phyloP scores from a whole-genome alignment of 2,329 filamentous ascomycete species.

The Phyllosticta citrichinensis region DNA sequence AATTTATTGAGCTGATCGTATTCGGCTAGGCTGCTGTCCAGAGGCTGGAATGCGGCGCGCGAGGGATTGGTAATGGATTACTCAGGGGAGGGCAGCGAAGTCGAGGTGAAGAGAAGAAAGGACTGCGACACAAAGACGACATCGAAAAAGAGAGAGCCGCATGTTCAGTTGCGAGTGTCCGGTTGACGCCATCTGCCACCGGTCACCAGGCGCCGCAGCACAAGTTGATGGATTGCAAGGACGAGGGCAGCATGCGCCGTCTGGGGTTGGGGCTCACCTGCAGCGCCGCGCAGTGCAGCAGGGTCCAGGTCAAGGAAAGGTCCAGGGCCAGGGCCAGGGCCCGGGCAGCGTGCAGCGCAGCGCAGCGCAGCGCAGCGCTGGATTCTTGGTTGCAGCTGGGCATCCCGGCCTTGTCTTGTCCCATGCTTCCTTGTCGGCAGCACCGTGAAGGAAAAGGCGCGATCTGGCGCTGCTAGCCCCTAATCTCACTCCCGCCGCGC shows the following conservation, averaged over 20 bases:
- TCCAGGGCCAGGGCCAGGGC: too few relatives aligned
- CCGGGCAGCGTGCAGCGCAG: neutral
- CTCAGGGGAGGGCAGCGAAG: neutral
- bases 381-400: too few relatives aligned
- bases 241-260: too few relatives aligned
- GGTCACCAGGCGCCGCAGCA: too few relatives aligned
- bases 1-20: slow-evolving; percentile 9
- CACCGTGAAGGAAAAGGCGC: slow-evolving; percentile 5
- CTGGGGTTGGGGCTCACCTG: too few relatives aligned
- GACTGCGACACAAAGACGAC: too few relatives aligned
- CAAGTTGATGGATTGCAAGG: too few relatives aligned
- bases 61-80: neutral
- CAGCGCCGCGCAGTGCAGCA: too few relatives aligned
- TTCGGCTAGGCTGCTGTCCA: slow-evolving; percentile 1
- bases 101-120: too few relatives aligned
- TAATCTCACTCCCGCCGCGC: slow-evolving; percentile 3
- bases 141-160: neutral
- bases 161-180: neutral
- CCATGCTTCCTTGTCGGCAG: neutral
- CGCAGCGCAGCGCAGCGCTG: neutral
- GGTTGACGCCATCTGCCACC: neutral
- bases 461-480: slow-evolving; percentile 5
- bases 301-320: too few relatives aligned
- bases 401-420: neutral
- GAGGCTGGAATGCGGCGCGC: neutral